A percentile compares a stretch with the other conserved stretches of the same genome.
Conservation (phyloP, 345 rosid genomes). For the Populus pruinosa region DNA sequence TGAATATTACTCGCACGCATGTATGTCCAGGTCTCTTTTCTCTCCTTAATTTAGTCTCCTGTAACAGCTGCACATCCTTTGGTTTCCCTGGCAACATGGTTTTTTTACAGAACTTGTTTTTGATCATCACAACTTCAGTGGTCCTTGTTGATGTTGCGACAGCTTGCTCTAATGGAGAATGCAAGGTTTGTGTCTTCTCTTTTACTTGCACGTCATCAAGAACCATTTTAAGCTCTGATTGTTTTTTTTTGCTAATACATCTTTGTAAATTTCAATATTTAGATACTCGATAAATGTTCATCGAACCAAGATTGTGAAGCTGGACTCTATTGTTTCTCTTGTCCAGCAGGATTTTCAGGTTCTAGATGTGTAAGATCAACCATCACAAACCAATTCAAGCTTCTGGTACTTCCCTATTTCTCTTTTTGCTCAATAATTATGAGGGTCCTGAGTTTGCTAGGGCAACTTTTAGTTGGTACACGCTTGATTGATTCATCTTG, state of each 20-base stretch:
- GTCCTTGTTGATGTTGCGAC: conserved; percentile 18
- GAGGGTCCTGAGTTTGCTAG: not conserved
- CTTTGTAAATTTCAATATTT: not conserved
- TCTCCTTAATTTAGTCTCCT: not conserved
- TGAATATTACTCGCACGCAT: too few relatives aligned
- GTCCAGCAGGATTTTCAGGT: conserved; percentile 45
- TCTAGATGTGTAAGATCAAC: conserved; percentile 54
- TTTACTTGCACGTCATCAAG: not conserved
- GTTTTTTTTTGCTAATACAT: not conserved
- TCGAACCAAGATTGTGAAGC: conserved; percentile 56
- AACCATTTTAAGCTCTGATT: too few relatives aligned
- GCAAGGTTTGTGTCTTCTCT: conserved; percentile 38
- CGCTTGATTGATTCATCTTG: not conserved
- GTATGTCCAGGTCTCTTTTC: not conserved
- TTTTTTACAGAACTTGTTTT: conserved; percentile 14
- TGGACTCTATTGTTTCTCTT: conserved; percentile 57
- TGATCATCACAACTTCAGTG: conserved; percentile 13
- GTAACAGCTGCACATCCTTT: not conserved
- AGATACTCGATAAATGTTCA: conserved; percentile 54
- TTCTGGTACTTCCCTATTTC: conserved; percentile 36
- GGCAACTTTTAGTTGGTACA: not conserved
- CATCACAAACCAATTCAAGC: conserved; percentile 54
- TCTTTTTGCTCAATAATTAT: too few relatives aligned
- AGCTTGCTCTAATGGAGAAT: conserved; percentile 33
- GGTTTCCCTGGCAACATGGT: conserved; percentile 20